phyloP scores from a whole-genome alignment of 1,284 basidiomycete genomes.

The Ganoderma boninense region DNA sequence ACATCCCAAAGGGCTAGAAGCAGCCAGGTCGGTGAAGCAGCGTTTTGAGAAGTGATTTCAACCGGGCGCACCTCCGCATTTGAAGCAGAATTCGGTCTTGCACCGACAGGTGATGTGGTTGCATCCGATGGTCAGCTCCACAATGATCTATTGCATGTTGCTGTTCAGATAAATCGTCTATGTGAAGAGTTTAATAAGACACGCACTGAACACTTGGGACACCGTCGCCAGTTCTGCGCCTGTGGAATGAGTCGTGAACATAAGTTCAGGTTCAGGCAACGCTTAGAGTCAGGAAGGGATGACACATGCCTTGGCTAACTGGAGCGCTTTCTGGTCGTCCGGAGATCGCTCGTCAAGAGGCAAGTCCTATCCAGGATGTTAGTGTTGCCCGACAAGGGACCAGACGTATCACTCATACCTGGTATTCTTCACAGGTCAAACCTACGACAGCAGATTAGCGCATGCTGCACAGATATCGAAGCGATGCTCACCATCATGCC shows the following conservation, averaged over 20 bases:
- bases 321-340: slow-evolving; percentile 49
- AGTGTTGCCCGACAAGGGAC: neutral
- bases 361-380: slow-evolving; percentile 41
- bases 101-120: slow-evolving; percentile 49
- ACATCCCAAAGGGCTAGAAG: slow-evolving; percentile 42
- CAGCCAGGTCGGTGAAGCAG: neutral
- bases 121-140: slow-evolving; percentile 45
- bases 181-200: neutral
- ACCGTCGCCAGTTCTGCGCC: slow-evolving; percentile 51
- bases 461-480: neutral
- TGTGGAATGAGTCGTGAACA: slow-evolving; percentile 21
- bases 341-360: slow-evolving; percentile 51
- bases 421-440: slow-evolving; percentile 48
- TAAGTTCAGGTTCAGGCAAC: neutral
- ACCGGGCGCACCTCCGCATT: slow-evolving; percentile 46
- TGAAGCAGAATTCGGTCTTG: slow-evolving; percentile 46
- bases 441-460: slow-evolving; percentile 30
- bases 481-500: slow-evolving; percentile 46
- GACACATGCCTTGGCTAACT: slow-evolving; percentile 44
- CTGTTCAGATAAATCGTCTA: neutral
- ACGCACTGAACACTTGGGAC: slow-evolving; percentile 47
- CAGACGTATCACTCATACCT: slow-evolving; percentile 31
- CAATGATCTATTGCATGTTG: slow-evolving; percentile 33
- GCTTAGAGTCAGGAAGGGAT: neutral
- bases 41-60: neutral